Evolutionary conservation across 176 grass and related monocot genomes (phyloP), one percentile per base, ranked within the genome.

Genomic region (Musa schizocarpa): DNA sequence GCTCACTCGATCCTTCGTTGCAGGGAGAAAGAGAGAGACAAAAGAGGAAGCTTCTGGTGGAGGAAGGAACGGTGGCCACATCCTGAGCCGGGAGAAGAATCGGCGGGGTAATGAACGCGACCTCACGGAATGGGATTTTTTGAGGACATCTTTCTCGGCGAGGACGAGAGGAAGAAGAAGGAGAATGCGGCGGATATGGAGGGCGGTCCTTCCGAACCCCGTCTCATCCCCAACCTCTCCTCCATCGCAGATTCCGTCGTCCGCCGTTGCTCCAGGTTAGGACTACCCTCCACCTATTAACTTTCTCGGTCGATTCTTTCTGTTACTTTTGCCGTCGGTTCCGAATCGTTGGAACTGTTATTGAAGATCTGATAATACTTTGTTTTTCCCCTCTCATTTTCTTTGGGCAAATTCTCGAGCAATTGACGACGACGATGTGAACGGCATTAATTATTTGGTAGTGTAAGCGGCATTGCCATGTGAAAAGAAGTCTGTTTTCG

Each of bases 181-280:
- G 34, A 43, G 49, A 58, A 53, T 73, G 43, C 34, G 4, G 34
- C 34, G 19, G 49, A 52, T 29, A 81, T 92, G 89, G 85, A 77
- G 62, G 61, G 22, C 24, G 92, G n/a, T 23, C 4, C 52, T 53
- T 13, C 80, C 65, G 27, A 26, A 72, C 21, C 43, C 29, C 23
- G 65, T 52, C 73, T 78, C 65, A 83, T 99, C 57, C 77, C 86
- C 55, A 62, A 57, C 21, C 88, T 99, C 78, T 94, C 95, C 2
- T 48, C 86, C 75, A 76, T 88, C 13, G 88, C 95, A 64, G 75
- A 74, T 81, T 89, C 95, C 74, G 78, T 99, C 62, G 68, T 99
- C 72, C 69, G 54, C 74, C 88, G 88, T 34, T 94, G 90, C 67
- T 79, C 88, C 2, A 80, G 78, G 95, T 99, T 20, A 58, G 76